A percentile compares a stretch with the other conserved stretches of the same genome.
Conservation (phyloP, 768 basidiomycete genomes). For the Mycena amicta region DNA sequence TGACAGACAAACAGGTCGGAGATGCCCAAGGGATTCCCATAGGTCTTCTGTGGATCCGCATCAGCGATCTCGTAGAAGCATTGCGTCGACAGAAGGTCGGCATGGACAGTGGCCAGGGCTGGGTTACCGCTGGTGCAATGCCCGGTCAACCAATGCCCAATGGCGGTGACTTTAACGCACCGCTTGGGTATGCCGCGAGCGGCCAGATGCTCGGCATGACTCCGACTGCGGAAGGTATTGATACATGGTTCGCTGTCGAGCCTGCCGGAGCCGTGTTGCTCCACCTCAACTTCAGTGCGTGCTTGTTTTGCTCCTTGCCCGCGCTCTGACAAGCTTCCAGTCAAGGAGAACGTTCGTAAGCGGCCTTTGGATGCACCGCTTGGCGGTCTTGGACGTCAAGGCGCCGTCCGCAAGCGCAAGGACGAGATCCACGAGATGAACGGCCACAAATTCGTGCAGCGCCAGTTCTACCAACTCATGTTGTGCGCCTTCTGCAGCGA, state of each 20-base stretch:
- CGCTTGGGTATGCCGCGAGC: conserved; percentile 38
- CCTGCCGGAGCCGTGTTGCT: conserved; percentile 93
- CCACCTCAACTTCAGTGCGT: conserved; percentile 80
- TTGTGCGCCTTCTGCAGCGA: conserved; percentile 97
- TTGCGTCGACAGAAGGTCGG: conserved; percentile 89
- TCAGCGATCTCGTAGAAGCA: conserved; percentile 93
- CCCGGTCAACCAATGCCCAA: conserved; percentile 53
- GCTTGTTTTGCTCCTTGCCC: conserved; percentile 7
- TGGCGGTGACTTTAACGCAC: conserved; percentile 49
- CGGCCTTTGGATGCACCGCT: conserved; percentile 86
- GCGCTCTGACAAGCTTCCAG: conserved; percentile 42
- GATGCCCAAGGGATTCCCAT: conserved; percentile 85
- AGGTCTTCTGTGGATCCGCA: conserved; percentile 92
- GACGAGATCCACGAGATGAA: conserved; percentile 99
- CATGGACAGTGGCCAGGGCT: conserved; percentile 83
- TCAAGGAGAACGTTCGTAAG: conserved; percentile 97
- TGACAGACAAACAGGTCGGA: conserved; percentile 89
- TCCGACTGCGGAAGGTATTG: conserved; percentile 75
- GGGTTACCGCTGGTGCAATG: conserved; percentile 96
- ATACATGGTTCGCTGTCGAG: conserved; percentile 97
- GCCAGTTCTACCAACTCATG: conserved; percentile 98
- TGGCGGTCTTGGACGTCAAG: conserved; percentile 94
- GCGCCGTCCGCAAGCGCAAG: conserved; percentile 96
- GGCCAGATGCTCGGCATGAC: conserved; percentile 36
- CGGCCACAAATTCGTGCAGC: conserved; percentile 96